These are phyloP conservation scores for Huntiella bhutanensis DNA, from an alignment of 2,329 filamentous ascomycete species.

Conservation along the genomic window DNA sequence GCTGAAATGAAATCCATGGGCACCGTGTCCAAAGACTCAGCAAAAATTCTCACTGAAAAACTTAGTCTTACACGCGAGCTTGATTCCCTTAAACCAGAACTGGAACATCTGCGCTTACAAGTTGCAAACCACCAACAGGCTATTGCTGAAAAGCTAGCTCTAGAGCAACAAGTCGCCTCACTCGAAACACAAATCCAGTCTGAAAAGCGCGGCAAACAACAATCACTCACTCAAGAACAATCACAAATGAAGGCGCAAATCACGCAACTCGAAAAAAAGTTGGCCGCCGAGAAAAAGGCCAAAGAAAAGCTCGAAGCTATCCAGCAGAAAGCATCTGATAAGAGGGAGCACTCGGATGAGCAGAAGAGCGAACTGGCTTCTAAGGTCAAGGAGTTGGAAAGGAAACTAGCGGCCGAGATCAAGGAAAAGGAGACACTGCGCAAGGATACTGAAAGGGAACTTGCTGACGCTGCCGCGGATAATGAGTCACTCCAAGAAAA, in stretches of 20 bases:
- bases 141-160: constrained; percentile 57
- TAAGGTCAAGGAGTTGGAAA: constrained; percentile 15
- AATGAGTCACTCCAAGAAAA: constrained; percentile 51
- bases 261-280: constrained; percentile 20
- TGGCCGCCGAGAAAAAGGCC: constrained; percentile 25
- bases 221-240: constrained; percentile 20
- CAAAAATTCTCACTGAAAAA: constrained; percentile 45
- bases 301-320: constrained; percentile 26
- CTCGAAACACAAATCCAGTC: constrained; percentile 68
- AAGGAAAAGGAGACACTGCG: constrained; percentile 27
- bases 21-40: constrained; percentile 46
- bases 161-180: constrained; percentile 60
- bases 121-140: constrained; percentile 43
- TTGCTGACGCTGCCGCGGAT: constrained; percentile 41
- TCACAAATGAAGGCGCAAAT: constrained; percentile 23
- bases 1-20: constrained; percentile 53
- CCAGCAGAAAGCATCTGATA: constrained; percentile 5
- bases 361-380: constrained; percentile 6
- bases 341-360: background rate
- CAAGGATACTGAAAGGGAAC: constrained; percentile 31
- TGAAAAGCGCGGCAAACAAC: constrained; percentile 33
- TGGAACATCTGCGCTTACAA: constrained; percentile 37
- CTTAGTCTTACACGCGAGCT: constrained; percentile 33
- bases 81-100: constrained; percentile 32
- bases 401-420: constrained; percentile 22